Evolutionary conservation across 1,284 basidiomycete species (phyloP), one percentile per base, ranked within the genome.

Genomic region (Erythrobasidium hasegawianum): DNA sequence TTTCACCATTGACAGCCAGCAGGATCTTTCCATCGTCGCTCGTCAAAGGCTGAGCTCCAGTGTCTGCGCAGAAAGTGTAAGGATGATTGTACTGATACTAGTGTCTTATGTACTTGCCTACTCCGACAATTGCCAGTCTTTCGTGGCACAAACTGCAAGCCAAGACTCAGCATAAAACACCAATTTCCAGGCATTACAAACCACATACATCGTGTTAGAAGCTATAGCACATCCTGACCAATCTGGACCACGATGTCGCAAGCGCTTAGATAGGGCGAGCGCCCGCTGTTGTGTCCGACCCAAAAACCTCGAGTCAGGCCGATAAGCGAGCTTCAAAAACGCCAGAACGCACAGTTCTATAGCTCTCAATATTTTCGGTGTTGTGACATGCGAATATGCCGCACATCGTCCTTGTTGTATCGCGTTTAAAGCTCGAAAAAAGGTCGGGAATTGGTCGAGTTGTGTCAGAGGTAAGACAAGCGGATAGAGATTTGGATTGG

Each of bases 1-100:
- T 98, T 80, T 99, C 96, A 62, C 96, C 96, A 80, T 98, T 99
- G 77, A 98, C 96, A 68, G 90, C 87, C 62, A 99, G 87, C 73
- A 89, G 84, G 71, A 88, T 78, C 75, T 88, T 89, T 65, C 87
- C 88, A 74, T 97, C 92, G 55, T 89, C 85, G 79, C 88, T 92
- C 71, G 88, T 80, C 62, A 99, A 84, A 22, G 96, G 96, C 78
- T 99, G 96, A 43, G 96, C 96, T 73, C 96, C 96, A 29, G 93
- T 90, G 78, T 97, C 95, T 96, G 72, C 27, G 11, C 0, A n/a
- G 9, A 47, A 47, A 47, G 38, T n/a, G 7, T 14, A 59, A 52
- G n/a, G n/a, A 41, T 13, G 5, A 33, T 13, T 4, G 40, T 27
- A 10, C 16, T 2, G 27, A 18, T n/a, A n/a, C 38, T 38, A 26